Conservation (phyloP, 257 asterid genomes). For the Agastache rugosa region DNA sequence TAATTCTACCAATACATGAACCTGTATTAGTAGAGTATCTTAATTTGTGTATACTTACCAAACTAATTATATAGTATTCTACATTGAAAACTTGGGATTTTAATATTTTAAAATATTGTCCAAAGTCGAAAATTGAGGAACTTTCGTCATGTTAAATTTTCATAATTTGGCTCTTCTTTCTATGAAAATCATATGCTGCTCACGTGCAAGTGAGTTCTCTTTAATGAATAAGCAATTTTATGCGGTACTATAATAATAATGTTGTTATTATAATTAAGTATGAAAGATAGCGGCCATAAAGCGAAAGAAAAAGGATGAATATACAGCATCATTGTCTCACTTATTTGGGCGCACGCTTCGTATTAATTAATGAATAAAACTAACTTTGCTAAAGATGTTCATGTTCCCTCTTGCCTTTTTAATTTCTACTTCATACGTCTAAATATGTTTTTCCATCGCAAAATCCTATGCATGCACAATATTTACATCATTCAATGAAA, state of each 20-base stretch:
- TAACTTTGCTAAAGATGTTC: conserved; percentile 15
- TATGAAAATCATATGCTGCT: too few relatives aligned
- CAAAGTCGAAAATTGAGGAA: not conserved
- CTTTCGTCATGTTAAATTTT: not conserved
- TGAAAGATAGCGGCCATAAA: conserved; percentile 35
- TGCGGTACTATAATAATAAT: too few relatives aligned
- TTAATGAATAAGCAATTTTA: too few relatives aligned
- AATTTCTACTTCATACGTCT: too few relatives aligned
- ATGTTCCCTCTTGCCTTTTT: not conserved
- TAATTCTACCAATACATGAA: conserved; percentile 33
- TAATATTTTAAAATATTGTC: not conserved
- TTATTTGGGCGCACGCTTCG: conserved; percentile 45
- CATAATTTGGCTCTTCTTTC: too few relatives aligned
- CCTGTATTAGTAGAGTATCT: not conserved
- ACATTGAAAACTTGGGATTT: not conserved
- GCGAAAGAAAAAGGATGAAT: conserved; percentile 7
- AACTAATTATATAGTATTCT: conserved; percentile 23
- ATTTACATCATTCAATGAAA: too few relatives aligned
- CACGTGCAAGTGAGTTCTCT: too few relatives aligned
- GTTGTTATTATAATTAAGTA: not conserved
- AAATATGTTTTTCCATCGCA: too few relatives aligned
- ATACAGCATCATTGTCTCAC: conserved; percentile 30
- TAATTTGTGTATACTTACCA: conserved; percentile 41
- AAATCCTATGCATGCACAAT: too few relatives aligned
- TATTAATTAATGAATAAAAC: conserved; percentile 8